Base-by-base conservation (phyloP, 345 rosid species). In the Populus alba region DNA sequence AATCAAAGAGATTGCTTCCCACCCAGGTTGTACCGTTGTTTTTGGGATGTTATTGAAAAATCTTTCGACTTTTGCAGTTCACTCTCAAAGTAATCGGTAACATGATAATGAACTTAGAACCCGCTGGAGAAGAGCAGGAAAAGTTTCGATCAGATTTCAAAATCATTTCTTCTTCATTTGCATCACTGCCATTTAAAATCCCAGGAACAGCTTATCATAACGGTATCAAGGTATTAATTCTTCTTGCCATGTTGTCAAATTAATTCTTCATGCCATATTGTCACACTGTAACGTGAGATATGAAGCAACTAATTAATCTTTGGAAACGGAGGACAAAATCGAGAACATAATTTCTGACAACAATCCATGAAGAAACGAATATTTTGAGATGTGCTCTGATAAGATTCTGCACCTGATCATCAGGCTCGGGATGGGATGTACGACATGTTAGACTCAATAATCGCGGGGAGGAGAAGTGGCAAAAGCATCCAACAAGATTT, bases 31-130 rank as follows among this genome's bases (percentile, higher is more conserved):
- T 31, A 37, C 39, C 6, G 45, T 41, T 41, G 45, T 65, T 41
- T 1, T 22, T 10, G 43, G 66, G 33, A 2, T 43, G 39, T 38
- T 66, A 65, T 31, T 45, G 31, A 63, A 68, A 41, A 9, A 41
- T 41, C 45, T n/a, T 70, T 20, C 41, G 1, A 8, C 35, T 70
- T 25, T 63, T 85, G 86, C 89, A 89, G 95, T 89, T 87, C 82
- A 89, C 92, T 66, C 87, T 91, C 23, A 88, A 91, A 75, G 90
- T 88, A 41, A 89, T 89, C 22, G 92, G 95, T 51, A 87, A 89
- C 87, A 89, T 91, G 91, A 88, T 88, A 79, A 88, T 89, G 92
- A 89, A 91, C 89, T 81, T 91, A 41, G 95, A 91, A 79, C 90
- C 92, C 2, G 47, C 73, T 0, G 90, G 91, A 9, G 86, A 89